Base-by-base conservation (phyloP, 225 moss, liverwort and hornwort species). In the Ulota crispa region DNA sequence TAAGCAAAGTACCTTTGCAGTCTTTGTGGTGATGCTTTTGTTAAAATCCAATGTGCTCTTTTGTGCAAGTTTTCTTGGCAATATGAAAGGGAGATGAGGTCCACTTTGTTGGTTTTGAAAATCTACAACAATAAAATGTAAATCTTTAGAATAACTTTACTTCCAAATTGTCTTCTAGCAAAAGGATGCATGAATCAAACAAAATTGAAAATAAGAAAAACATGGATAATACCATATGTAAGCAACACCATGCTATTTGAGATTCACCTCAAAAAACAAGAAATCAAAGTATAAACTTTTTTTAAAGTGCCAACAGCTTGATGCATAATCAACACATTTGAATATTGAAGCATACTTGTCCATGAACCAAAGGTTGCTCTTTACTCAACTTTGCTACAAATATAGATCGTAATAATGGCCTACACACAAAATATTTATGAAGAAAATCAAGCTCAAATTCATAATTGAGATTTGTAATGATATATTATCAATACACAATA, bases 51-150 rank as follows among this genome's bases (percentile, higher is more conserved):
- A 78, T 83, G 82, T 30, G 82, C 69, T 73, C 78, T 78, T 79
- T 82, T 80, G 56, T 76, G 84, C 64, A 90, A 78, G 66, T 75
- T 78, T 73, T 86, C 88, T 78, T 84, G 80, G 71, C 80, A 67
- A 72, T 19, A 86, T 66, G 90, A 86, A 43, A 88, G 75, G 56
- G 78, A 75, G 9, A 66, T 18, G 61, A 71, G 82, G 43, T 81
- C 78, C 69, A 80, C 86, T 43, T 83, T 90, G 23, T 74, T 84
- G 30, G 73, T 74, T 75, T 70, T 86, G 37, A 80, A 71, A 76
- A 68, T 72, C 90, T 90, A 80, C 79, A 82, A 76, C 39, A 87
- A 66, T 20, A 72, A 23, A 23, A 77, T 1, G 32, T 36, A 45
- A 55, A 50, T 43, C 27, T 28, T 19, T 13, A 19, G 20, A 60